phyloP scores from a whole-genome alignment of 495 filamentous ascomycete genomes.

The Oidiodendron maius region DNA sequence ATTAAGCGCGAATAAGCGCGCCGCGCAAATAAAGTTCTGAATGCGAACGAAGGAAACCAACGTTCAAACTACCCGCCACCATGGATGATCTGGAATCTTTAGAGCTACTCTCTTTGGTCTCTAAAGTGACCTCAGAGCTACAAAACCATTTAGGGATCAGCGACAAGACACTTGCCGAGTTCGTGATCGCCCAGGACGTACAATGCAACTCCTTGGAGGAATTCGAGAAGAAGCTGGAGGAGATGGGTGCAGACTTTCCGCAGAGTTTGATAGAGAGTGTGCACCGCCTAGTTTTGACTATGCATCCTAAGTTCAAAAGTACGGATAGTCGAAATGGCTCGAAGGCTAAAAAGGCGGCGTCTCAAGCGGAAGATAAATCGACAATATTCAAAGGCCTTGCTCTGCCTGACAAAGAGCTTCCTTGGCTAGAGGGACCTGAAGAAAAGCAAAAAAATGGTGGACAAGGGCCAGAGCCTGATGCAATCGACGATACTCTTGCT shows the following conservation, averaged over 20 bases:
- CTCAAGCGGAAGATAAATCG: conserved; percentile 51
- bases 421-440: conserved; percentile 47
- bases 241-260: conserved; percentile 82
- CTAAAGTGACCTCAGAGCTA: conserved; percentile 88
- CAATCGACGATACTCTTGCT: conserved; percentile 91
- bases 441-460: conserved; percentile 13
- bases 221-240: conserved; percentile 65
- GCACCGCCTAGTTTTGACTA: conserved; percentile 77
- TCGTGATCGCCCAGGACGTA: conserved; percentile 83
- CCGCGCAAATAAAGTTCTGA: not conserved
- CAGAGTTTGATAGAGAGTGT: conserved; percentile 85
- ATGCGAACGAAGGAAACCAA: not conserved
- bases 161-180: conserved; percentile 94
- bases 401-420: conserved; percentile 71
- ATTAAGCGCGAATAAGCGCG: not conserved
- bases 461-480: conserved; percentile 34
- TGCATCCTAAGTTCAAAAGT: conserved; percentile 81
- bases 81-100: conserved; percentile 92
- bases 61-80: not conserved
- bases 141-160: conserved; percentile 89
- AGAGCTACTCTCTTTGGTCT: conserved; percentile 88
- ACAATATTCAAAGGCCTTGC: conserved; percentile 85
- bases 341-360: conserved; percentile 29
- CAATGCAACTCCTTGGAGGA: conserved; percentile 62
- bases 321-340: conserved; percentile 27